Evolutionary conservation across 2,329 filamentous ascomycete species (phyloP).

Genomic region (Phyllosticta citriasiana): DNA sequence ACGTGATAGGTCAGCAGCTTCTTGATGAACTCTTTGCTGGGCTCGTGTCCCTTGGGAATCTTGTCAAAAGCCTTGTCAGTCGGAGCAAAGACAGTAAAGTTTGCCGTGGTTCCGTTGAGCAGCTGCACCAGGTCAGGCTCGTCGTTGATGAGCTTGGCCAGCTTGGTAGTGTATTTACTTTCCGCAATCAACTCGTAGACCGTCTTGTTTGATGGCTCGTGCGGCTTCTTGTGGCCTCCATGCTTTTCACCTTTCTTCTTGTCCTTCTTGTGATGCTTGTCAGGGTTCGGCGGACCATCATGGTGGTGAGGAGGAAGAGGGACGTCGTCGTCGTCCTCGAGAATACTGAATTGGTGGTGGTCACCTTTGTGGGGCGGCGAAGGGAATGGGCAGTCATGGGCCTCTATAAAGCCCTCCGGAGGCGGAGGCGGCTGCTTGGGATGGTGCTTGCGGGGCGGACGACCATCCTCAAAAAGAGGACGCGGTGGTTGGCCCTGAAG

Average conservation of each 20-base stretch:
- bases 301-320: constrained; percentile 12
- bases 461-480: background rate
- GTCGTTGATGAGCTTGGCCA: constrained; percentile 64
- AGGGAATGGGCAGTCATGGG: constrained; percentile 21
- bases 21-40: constrained; percentile 60
- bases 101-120: constrained; percentile 63
- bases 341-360: constrained; percentile 16
- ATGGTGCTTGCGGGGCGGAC: constrained; percentile 11
- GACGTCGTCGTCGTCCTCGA: constrained; percentile 10
- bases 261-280: constrained; percentile 17
- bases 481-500: constrained; percentile 17
- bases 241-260: constrained; percentile 12
- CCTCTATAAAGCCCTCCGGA: constrained; percentile 25
- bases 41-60: constrained; percentile 49
- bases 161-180: constrained; percentile 66
- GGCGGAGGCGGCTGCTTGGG: constrained; percentile 20
- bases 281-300: constrained; percentile 11
- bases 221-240: constrained; percentile 26
- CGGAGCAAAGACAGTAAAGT: constrained; percentile 76
- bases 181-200: constrained; percentile 71
- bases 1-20: constrained; percentile 67
- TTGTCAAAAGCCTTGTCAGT: constrained; percentile 65
- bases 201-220: constrained; percentile 51
- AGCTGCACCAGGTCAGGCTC: constrained; percentile 60
- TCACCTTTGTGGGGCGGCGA: constrained; percentile 19